Evolutionary conservation across 768 basidiomycete species (phyloP).

Genomic region (Dioszegia crocea): DNA sequence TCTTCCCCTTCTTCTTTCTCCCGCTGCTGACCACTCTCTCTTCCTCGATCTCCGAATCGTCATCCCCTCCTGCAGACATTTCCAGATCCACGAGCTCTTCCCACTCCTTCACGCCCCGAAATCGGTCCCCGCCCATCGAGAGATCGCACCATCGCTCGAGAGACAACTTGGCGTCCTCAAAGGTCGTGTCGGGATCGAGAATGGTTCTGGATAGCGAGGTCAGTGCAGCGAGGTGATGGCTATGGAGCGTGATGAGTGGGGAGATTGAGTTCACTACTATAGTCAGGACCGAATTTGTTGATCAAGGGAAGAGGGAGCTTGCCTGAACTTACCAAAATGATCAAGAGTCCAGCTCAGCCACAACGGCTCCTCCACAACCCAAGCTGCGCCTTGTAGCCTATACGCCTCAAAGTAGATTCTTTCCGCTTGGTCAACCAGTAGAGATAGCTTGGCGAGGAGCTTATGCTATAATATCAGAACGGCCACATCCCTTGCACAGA

Average conservation of each 20-base stretch:
- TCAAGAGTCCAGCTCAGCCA: constrained; percentile 44
- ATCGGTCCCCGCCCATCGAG: constrained; percentile 24
- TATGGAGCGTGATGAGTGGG: constrained; percentile 26
- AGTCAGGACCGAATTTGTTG: not conserved
- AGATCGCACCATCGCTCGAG: constrained; percentile 38
- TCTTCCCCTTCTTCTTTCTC: constrained; percentile 18
- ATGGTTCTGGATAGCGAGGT: constrained; percentile 16
- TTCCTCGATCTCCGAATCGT: constrained; percentile 17
- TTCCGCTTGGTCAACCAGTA: constrained; percentile 36
- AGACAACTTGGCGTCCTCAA: constrained; percentile 32
- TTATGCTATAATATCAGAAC: constrained; percentile 19
- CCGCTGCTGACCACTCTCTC: constrained; percentile 12
- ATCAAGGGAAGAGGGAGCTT: too few species aligned
- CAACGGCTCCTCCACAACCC: constrained; percentile 28
- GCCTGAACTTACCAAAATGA: constrained; percentile 33
- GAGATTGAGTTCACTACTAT: constrained; percentile 29
- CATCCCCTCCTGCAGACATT: constrained; percentile 13
- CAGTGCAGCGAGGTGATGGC: constrained; percentile 20
- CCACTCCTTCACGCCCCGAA: constrained; percentile 32
- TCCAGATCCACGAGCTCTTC: constrained; percentile 37
- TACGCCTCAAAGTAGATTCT: constrained; percentile 36
- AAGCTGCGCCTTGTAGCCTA: constrained; percentile 12
- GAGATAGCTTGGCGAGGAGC: constrained; percentile 23
- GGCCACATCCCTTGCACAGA: too few species aligned
- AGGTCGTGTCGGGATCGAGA: constrained; percentile 19